Evolutionary conservation across 768 basidiomycete species (phyloP).

Genomic region (Auricularia auricula-judae): DNA sequence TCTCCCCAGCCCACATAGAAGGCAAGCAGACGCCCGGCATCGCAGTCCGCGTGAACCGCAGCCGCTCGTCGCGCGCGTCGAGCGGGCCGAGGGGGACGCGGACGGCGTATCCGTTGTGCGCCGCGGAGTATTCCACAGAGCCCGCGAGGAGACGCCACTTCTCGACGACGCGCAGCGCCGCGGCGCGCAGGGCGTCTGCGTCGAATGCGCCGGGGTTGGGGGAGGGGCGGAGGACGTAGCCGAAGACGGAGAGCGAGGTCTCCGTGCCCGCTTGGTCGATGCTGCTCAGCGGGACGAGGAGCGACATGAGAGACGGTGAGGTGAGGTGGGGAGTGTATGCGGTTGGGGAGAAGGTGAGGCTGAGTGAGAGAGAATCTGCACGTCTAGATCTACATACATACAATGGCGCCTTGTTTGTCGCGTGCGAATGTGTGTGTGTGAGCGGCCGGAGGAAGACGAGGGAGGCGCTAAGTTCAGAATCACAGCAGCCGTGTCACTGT

Average conservation of each 20-base stretch:
- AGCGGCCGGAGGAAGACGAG: too few species aligned
- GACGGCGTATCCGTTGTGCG: not conserved
- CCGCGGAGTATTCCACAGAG: not conserved
- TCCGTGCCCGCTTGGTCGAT: not conserved
- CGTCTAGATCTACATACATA: too few species aligned
- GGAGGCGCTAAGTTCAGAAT: too few species aligned
- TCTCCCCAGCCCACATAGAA: not conserved
- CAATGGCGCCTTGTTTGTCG: too few species aligned
- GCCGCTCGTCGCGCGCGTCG: not conserved
- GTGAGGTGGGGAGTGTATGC: not conserved
- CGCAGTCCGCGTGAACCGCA: not conserved
- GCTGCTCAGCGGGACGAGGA: not conserved
- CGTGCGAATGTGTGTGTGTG: too few species aligned
- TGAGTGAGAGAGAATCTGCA: not conserved
- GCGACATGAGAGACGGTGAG: not conserved
- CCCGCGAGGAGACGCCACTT: not conserved
- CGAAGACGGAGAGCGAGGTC: not conserved
- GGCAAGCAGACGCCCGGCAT: not conserved
- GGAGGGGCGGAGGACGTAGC: not conserved
- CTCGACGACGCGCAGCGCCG: not conserved
- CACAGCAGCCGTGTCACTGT: too few species aligned
- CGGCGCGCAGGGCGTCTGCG: not conserved
- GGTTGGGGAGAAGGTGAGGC: not conserved
- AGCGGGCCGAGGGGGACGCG: not conserved
- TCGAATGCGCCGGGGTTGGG: not conserved